Base-by-base conservation (phyloP, 108 stramenopile species). In the Skeletonema tropicum region DNA sequence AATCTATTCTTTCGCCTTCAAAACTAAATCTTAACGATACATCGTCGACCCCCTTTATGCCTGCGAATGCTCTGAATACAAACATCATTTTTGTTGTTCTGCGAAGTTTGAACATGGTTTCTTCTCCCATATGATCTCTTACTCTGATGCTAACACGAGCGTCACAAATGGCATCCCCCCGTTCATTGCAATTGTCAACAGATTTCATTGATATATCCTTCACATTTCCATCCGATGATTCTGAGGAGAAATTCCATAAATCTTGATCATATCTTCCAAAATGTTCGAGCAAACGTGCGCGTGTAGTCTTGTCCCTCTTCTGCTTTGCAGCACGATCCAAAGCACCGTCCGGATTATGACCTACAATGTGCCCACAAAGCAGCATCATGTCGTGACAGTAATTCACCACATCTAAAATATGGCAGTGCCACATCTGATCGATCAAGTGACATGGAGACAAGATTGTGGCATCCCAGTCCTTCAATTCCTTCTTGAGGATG, bases 381-480 rank as follows among this genome's bases (percentile, higher is more conserved):
- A n/a, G n/a, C n/a, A n/a, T n/a, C n/a, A n/a, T n/a, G n/a, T n/a
- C n/a, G n/a, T n/a, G n/a, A n/a, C n/a, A n/a, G n/a, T n/a, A n/a
- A n/a, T n/a, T n/a, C n/a, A n/a, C n/a, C n/a, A n/a, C n/a, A n/a
- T n/a, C n/a, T n/a, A n/a, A n/a, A n/a, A n/a, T n/a, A n/a, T n/a
- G n/a, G n/a, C n/a, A n/a, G n/a, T n/a, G n/a, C n/a, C n/a, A n/a
- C n/a, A n/a, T n/a, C n/a, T n/a, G n/a, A n/a, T n/a, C n/a, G n/a
- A n/a, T n/a, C n/a, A n/a, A n/a, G 36, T 79, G 21, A 13, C 88
- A 83, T 30, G 90, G 86, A 14, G 87, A 75, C 65, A 91, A 64
- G 64, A 84, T 83, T 21, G 62, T 59, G 23, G 71, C 86, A 26
- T 91, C 72, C 86, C 86, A 91, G 75, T 91, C 90, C 38, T 85